Evolutionary conservation across 1,139 yeast species (phyloP).

Genomic region (Scheffersomyces quercinus): DNA sequence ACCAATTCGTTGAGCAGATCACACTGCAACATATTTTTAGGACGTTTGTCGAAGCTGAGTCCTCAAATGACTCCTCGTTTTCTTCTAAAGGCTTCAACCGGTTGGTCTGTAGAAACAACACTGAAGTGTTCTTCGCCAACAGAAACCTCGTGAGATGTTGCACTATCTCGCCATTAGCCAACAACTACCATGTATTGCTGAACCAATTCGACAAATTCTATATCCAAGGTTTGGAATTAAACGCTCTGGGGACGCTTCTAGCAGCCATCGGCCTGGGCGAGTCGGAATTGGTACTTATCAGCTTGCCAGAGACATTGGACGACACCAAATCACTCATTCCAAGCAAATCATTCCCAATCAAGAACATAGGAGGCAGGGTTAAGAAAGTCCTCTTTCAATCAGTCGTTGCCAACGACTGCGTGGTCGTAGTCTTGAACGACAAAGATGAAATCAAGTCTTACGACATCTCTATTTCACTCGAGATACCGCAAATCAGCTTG

Average conservation of each 20-base stretch:
- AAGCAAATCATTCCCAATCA: constrained; percentile 16
- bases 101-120: constrained; percentile 20
- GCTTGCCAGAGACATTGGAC: constrained; percentile 21
- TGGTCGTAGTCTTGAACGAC: constrained; percentile 33
- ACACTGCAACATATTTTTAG: constrained; percentile 7
- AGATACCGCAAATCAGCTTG: constrained; percentile 25
- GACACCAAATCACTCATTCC: constrained; percentile 9
- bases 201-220: constrained; percentile 13
- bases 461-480: constrained; percentile 28
- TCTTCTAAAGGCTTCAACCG: constrained; percentile 2
- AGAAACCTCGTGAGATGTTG: constrained; percentile 32
- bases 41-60: not conserved
- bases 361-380: constrained; percentile 18
- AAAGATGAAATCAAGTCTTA: constrained; percentile 24
- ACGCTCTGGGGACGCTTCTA: constrained; percentile 30
- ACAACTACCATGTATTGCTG: constrained; percentile 21
- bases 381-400: constrained; percentile 37
- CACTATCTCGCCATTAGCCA: constrained; percentile 20
- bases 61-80: not conserved
- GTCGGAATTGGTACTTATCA: constrained; percentile 23
- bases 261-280: constrained; percentile 31
- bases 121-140: constrained; percentile 31
- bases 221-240: constrained; percentile 27
- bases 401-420: constrained; percentile 24
- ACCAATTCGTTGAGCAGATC: constrained; percentile 2